Evolutionary conservation across 208 protist genomes (phyloP).

Genomic region (Leishmania tarentolae): DNA sequence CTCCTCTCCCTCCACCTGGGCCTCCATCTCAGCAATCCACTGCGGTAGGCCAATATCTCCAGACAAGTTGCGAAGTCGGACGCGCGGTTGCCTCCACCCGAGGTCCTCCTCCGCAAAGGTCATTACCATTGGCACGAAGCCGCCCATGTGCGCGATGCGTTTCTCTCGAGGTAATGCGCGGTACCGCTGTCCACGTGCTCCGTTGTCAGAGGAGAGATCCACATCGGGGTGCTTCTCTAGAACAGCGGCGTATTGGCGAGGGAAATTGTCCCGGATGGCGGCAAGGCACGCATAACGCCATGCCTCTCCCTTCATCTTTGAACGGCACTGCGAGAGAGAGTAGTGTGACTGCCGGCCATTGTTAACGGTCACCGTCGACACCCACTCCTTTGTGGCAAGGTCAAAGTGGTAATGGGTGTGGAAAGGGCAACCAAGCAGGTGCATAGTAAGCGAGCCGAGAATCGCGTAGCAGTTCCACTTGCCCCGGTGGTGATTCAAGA

Average conservation of each 20-base stretch:
- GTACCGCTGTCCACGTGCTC: constrained; percentile 60
- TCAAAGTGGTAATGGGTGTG: constrained; percentile 67
- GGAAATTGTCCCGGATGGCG: constrained; percentile 85
- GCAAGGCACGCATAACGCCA: constrained; percentile 80
- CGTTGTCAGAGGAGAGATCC: constrained; percentile 73
- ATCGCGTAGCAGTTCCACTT: constrained; percentile 87
- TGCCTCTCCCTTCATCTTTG: constrained; percentile 71
- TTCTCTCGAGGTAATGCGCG: constrained; percentile 86
- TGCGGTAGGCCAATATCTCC: constrained; percentile 72
- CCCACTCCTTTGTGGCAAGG: constrained; percentile 39
- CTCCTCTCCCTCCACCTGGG: constrained; percentile 69
- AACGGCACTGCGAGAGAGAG: constrained; percentile 64
- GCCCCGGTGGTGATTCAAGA: constrained; percentile 71
- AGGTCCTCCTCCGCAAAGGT: constrained; percentile 88
- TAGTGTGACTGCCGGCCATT: constrained; percentile 48
- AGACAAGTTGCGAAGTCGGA: constrained; percentile 77
- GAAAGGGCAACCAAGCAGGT: constrained; percentile 78
- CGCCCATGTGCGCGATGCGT: constrained; percentile 75
- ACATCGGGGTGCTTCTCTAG: constrained; percentile 75
- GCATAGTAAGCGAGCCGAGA: constrained; percentile 77
- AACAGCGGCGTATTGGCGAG: constrained; percentile 70
- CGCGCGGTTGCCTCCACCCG: constrained; percentile 79
- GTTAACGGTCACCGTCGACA: constrained; percentile 68
- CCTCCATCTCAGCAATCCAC: constrained; percentile 91
- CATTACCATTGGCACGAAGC: constrained; percentile 64